Evolutionary conservation across 2,329 filamentous ascomycete genomes (phyloP).

Genomic region (Fusarium chlamydosporum): DNA sequence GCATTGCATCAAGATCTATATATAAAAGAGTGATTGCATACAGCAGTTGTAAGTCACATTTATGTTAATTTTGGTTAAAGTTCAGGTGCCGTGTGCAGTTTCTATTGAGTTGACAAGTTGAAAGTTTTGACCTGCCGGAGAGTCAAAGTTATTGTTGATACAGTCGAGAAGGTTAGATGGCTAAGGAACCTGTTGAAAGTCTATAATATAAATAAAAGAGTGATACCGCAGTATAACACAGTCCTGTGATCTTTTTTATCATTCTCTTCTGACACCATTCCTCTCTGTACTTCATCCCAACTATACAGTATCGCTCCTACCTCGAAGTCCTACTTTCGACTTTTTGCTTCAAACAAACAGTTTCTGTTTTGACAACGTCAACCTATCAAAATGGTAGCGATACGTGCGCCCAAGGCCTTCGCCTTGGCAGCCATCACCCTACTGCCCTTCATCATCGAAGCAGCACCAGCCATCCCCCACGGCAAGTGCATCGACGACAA

Average conservation of each 20-base stretch:
- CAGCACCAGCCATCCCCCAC: neutral
- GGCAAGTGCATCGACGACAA: neutral
- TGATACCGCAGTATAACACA: neutral
- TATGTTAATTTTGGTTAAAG: too few species aligned
- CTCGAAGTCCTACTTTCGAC: neutral
- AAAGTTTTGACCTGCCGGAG: too few species aligned
- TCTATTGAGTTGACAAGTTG: too few species aligned
- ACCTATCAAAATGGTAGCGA: neutral
- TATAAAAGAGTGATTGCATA: too few species aligned
- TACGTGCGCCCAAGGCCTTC: neutral
- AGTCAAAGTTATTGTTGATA: too few species aligned
- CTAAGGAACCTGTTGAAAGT: too few species aligned
- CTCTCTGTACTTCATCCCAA: neutral
- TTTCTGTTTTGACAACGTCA: neutral
- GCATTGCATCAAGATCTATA: neutral
- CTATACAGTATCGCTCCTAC: neutral
- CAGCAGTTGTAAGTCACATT: too few species aligned
- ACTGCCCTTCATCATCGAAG: constrained; percentile 1
- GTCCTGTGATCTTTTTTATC: neutral
- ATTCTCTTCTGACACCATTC: neutral
- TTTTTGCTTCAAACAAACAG: neutral
- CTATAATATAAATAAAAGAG: neutral
- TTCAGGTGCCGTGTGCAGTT: too few species aligned
- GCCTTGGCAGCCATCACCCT: neutral
- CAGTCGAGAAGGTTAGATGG: too few species aligned